Evolutionary conservation across 2,329 filamentous ascomycete genomes (phyloP), one percentile per base, ranked within the genome.

Genomic region (Apiospora koreana): DNA sequence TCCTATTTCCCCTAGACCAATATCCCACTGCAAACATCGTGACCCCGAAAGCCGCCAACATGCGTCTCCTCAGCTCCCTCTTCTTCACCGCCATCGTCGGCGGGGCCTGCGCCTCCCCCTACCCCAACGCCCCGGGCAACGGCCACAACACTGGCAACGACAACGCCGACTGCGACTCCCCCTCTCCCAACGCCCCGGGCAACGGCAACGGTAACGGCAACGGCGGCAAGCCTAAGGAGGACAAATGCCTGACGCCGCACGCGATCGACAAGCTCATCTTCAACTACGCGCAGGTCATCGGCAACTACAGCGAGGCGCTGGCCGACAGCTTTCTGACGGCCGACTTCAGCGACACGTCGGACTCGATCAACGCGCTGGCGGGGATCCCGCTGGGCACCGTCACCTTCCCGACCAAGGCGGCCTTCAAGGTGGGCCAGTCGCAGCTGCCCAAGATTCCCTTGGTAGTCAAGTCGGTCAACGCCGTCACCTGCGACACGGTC

Each of bases 351-450:
- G 80, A 81, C 69, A 73, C 67, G 8, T 79, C 77, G 1, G 78
- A 79, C 75, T 79, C 77, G 72, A 79, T 80, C 75, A 81, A 81
- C 73, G 74, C 48, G 41, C 71, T 80, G 31, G 72, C 74, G 21
- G 75, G 75, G 35, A 74, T 77, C 42, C 76, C 78, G 7, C 71
- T 80, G 1, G 79, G 77, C 5, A 70, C 65, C n/a, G 50, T 67
- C 31, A 81, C 79, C n/a, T 81, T 81, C 71, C 73, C 77, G 0
- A 73, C 42, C 62, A 78, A 78, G 69, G 31, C 73, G 7, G 76
- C 77, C 10, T 81, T 81, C 69, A 74, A 79, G 25, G 70, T 70
- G 35, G 74, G 71, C 23, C 74, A 76, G 58, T 71, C 71, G n/a
- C 23, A 79, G 71, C 77, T 78, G 71, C 77, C 76, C 50, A 71